phyloP scores from a whole-genome alignment of 2,329 filamentous ascomycete genomes.

The Grosmannia clavigera region DNA sequence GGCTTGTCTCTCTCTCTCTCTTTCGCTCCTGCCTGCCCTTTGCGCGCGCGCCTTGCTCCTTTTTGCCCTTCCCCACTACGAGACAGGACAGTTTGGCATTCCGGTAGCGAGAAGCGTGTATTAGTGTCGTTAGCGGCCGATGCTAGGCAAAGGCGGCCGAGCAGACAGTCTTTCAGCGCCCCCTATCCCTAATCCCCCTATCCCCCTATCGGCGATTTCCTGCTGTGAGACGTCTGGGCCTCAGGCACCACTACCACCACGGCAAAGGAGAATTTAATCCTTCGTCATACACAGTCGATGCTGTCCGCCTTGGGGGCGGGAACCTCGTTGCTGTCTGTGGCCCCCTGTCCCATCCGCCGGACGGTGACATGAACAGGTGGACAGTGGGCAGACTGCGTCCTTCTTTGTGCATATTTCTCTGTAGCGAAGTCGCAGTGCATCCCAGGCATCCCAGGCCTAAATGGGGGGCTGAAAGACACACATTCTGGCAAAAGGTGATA shows the following conservation, averaged over 20 bases:
- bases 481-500: no score
- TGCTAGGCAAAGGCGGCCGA: not conserved
- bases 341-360: not conserved
- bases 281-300: no score
- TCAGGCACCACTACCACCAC: no score
- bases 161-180: not conserved
- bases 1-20: not conserved
- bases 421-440: no score
- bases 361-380: slow-evolving; percentile 7
- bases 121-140: not conserved
- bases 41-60: not conserved
- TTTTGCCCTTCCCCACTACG: not conserved
- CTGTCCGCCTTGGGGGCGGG: no score
- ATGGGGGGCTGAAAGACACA: no score
- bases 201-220: not conserved
- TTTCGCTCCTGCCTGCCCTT: not conserved
- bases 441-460: no score
- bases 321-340: no score
- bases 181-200: no score
- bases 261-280: no score
- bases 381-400: not conserved
- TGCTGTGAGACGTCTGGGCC: not conserved
- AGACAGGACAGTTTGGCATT: not conserved
- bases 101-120: not conserved
- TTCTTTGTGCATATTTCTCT: not conserved